Evolutionary conservation across 192 early-diverging fungal species (phyloP).

Genomic region (Backusella psychrophila): DNA sequence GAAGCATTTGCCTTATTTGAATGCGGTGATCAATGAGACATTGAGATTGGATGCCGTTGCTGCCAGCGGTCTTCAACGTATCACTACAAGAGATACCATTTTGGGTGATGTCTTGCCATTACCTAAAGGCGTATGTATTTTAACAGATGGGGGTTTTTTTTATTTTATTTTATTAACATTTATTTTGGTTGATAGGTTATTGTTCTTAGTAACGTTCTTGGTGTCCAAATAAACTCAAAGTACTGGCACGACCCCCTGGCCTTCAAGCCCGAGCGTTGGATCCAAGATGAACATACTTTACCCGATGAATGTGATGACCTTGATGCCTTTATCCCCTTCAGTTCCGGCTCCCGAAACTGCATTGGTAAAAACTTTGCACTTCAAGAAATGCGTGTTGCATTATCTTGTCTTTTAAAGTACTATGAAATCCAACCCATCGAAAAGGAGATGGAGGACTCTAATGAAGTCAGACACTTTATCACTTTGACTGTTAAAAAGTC

Average conservation of each 20-base stretch:
- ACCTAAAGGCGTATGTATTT: slow-evolving; percentile 35
- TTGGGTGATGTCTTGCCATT: slow-evolving; percentile 44
- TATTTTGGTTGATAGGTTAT: background rate
- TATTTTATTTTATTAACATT: background rate
- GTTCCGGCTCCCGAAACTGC: slow-evolving; percentile 47
- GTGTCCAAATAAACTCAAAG: slow-evolving; percentile 14
- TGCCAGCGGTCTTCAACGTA: slow-evolving; percentile 33
- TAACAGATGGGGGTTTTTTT: background rate
- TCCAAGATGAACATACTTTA: background rate
- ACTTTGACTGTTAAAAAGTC: slow-evolving; percentile 20
- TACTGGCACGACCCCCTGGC: slow-evolving; percentile 18
- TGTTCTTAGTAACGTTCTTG: background rate
- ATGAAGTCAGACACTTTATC: slow-evolving; percentile 40
- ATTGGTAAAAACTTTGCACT: slow-evolving; percentile 51
- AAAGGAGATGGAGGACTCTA: slow-evolving; percentile 62
- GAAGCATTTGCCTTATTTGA: slow-evolving; percentile 46
- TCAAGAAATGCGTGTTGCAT: slow-evolving; percentile 49
- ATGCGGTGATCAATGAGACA: slow-evolving; percentile 54
- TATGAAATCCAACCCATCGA: slow-evolving; percentile 44
- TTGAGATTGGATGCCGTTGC: slow-evolving; percentile 43
- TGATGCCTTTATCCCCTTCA: slow-evolving; percentile 49
- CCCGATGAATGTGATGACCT: slow-evolving; percentile 25
- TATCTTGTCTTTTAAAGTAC: slow-evolving; percentile 41
- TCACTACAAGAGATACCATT: slow-evolving; percentile 36
- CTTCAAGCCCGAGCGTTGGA: slow-evolving; percentile 38